Conservation (phyloP, 2,329 filamentous ascomycete species). For the Paradendryphiella salina region DNA sequence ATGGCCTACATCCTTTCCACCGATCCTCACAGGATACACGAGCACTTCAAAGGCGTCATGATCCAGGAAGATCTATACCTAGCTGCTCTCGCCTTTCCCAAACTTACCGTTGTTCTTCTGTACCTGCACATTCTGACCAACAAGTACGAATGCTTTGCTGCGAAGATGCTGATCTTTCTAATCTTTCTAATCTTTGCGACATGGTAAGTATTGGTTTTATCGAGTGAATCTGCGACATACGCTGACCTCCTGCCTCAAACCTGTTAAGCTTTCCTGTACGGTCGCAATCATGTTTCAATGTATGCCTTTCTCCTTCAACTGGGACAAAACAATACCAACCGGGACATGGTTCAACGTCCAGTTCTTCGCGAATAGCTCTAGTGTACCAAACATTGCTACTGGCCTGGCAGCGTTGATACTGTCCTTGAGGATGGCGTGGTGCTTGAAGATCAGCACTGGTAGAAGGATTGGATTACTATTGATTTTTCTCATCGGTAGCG, state of each 20-base stretch:
- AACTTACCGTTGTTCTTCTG: slow-evolving; percentile 30
- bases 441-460: slow-evolving; percentile 25
- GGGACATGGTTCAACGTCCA: slow-evolving; percentile 30
- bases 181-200: slow-evolving; percentile 27
- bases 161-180: slow-evolving; percentile 23
- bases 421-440: slow-evolving; percentile 27
- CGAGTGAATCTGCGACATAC: too few species aligned
- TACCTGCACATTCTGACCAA: slow-evolving; percentile 34
- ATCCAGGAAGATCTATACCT: slow-evolving; percentile 31
- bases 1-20: slow-evolving; percentile 18
- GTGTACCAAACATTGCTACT: slow-evolving; percentile 34
- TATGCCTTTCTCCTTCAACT: slow-evolving; percentile 30
- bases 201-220: slow-evolving; percentile 8
- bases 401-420: slow-evolving; percentile 28
- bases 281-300: slow-evolving; percentile 31
- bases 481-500: slow-evolving; percentile 36
- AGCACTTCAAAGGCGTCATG: slow-evolving; percentile 32
- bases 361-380: slow-evolving; percentile 27
- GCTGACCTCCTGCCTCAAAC: too few species aligned
- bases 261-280: slow-evolving; percentile 18
- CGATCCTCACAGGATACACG: slow-evolving; percentile 19
- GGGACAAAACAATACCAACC: slow-evolving; percentile 31
- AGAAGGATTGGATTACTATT: slow-evolving; percentile 27
- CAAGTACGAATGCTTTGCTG: slow-evolving; percentile 25
- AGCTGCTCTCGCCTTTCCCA: slow-evolving; percentile 34